Evolutionary conservation across 164 flowering plant species (phyloP).

Genomic region (Tinospora cordifolia): DNA sequence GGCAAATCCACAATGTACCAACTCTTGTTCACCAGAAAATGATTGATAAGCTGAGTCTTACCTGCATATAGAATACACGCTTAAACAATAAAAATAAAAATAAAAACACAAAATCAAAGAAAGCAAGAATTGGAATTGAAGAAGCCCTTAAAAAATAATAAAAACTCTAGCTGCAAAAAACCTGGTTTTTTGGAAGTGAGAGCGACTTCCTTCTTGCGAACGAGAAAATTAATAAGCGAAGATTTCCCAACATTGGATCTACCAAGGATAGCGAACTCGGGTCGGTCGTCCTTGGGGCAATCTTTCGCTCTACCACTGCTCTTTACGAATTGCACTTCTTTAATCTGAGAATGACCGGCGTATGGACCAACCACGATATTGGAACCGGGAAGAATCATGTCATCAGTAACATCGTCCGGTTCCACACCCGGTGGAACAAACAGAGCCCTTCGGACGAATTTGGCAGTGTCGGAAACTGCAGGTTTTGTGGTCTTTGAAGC

Average conservation of each 20-base stretch:
- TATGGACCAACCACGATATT: slow-evolving; percentile 87
- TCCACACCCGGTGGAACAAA: slow-evolving; percentile 85
- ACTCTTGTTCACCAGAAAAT: slow-evolving; percentile 80
- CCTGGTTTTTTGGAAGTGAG: slow-evolving; percentile 98
- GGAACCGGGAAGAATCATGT: slow-evolving; percentile 80
- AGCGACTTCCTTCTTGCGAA: slow-evolving; percentile 73
- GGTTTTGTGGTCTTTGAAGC: slow-evolving; percentile 28
- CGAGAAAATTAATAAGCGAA: slow-evolving; percentile 77
- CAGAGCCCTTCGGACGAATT: slow-evolving; percentile 34
- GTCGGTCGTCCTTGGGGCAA: slow-evolving; percentile 66
- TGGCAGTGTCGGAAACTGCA: slow-evolving; percentile 25
- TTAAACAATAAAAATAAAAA: slow-evolving; percentile 7
- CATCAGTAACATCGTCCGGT: slow-evolving; percentile 53
- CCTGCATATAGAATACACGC: too few species aligned
- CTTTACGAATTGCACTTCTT: slow-evolving; percentile 78
- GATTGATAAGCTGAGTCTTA: too few species aligned
- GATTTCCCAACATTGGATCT: slow-evolving; percentile 95
- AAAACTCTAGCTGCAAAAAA: slow-evolving; percentile 13
- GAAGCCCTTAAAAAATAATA: not conserved
- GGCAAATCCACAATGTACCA: slow-evolving; percentile 97
- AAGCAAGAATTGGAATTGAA: too few species aligned
- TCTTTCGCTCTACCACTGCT: slow-evolving; percentile 65
- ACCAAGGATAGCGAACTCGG: slow-evolving; percentile 88
- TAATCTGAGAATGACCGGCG: slow-evolving; percentile 80
- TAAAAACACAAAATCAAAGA: slow-evolving; percentile 4